Evolutionary conservation across 345 rosid species (phyloP), one percentile per base, ranked within the genome.

Genomic region (Aurinia saxatilis): DNA sequence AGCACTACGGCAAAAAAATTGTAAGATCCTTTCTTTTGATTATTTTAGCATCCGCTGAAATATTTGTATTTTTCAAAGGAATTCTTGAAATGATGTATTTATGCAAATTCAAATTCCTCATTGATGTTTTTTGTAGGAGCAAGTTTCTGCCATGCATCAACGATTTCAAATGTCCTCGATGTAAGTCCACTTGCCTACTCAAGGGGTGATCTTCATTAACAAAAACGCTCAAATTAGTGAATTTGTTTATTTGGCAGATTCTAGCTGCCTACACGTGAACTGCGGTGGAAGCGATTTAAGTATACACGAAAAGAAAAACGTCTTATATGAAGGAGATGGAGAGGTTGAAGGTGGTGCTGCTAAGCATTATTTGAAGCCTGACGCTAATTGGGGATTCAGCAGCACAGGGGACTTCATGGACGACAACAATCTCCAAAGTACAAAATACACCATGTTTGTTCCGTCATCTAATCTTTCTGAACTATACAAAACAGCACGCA

Each of bases 361-460:
- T 33, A 75, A 65, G 41, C 75, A 73, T 77, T 74, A 15, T 78
- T 5, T 71, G 30, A 53, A 71, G 17, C 76, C 56, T 21, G 23
- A 57, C 14, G 18, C 38, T 59, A 30, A 70, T 45, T 87, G 89
- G 95, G 95, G 91, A 39, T 80, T 82, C 50, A 83, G 87, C 59
- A 87, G 81, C 76, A 80, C 79, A 29, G 89, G 95, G 30, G 85
- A 87, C 73, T 87, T 63, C 73, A 65, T 76, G 84, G 95, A 87
- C 74, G 87, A 84, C 44, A 4, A 76, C 35, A 81, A 81, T 60
- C 66, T 19, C 70, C 82, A 64, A 56, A 71, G 79, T 53, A 77
- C 46, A 29, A 78, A 75, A 60, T 77, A 66, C 53, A 59, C 68
- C 23, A 34, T 55, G 33, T 21, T 36, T 29, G 25, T 37, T 15